Base-by-base conservation (phyloP, 2,329 filamentous ascomycete species). In the Conoideocrella luteorostrata region DNA sequence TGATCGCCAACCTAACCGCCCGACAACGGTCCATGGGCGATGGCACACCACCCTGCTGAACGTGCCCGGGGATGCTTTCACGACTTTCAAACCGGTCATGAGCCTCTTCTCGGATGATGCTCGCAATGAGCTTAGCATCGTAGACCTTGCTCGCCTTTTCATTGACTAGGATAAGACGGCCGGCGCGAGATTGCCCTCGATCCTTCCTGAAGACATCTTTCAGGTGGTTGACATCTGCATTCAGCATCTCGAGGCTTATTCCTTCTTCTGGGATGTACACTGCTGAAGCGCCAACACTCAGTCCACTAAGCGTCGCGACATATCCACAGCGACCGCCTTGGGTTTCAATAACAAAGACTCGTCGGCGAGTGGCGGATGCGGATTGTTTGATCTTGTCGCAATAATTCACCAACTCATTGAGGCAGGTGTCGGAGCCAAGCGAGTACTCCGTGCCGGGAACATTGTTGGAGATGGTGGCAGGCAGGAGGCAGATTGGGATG, bases 381-480 rank as follows among this genome's bases (percentile, higher is more conserved):
- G 90, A 96, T 65, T 97, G 93, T 66, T 94, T 89, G 67, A 97
- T 96, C 58, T 90, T 91, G 71, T 98, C 93, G 62, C 91, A 96
- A 68, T 96, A 98, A 54, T 84, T 80, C 50, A 96, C 88, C 30
- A 98, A 75, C 44, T 95, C 89, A 68, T 98, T 98, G 50, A 98
- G 71, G 60, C 93, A 97, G 2, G 93, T 98, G 59, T 98, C 93
- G 24, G 89, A 95, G 34, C 93, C 93, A 36, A 98, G 80, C 2
- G 89, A 96, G 71, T 96, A 97, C 66, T 98, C 93, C 0, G 91
- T 95, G 30, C 93, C 93, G 0, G 93, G 93, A 4, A 98, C 93
- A 63, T 98, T 98, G 75, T 98, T 98, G 52, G 88, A 95, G 55
- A 98, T 91, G 9, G 93, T 98, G n/a, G 93, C 93, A 0, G 93